A percentile compares a stretch with the other conserved stretches of the same genome.
These are phyloP conservation scores for Zygosaccharomyces pseudorouxii DNA, from an alignment of 805 yeast species.

Conservation along the genomic window DNA sequence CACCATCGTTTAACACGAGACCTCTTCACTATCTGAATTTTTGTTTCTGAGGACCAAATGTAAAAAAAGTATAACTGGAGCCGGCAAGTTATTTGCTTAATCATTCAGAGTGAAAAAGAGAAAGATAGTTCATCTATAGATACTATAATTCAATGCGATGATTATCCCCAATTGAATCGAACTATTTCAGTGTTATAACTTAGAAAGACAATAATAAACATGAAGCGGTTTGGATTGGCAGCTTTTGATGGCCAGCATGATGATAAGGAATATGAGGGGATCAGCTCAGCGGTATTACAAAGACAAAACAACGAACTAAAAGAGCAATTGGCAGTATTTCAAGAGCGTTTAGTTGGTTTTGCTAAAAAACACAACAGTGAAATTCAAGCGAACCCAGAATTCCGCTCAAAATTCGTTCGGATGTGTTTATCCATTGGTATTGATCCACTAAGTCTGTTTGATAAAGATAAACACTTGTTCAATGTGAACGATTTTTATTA, in stretches of 20 bases:
- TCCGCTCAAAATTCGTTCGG: constrained; percentile 65
- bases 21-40: neutral
- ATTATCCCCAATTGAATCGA: neutral
- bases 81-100: too few relatives aligned
- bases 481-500: constrained; percentile 50
- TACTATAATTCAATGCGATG: neutral
- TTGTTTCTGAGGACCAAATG: neutral
- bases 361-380: constrained; percentile 68
- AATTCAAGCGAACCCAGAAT: constrained; percentile 56
- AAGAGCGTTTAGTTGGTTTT: constrained; percentile 68
- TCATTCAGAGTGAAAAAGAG: too few relatives aligned
- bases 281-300: constrained; percentile 32
- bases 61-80: neutral
- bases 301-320: constrained; percentile 57
- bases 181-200: too few relatives aligned
- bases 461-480: constrained; percentile 31
- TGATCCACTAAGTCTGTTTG: constrained; percentile 58
- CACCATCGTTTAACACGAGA: neutral
- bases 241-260: constrained; percentile 37
- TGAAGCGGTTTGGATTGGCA: constrained; percentile 45
- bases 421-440: constrained; percentile 79
- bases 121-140: too few relatives aligned
- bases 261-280: constrained; percentile 12
- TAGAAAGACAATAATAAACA: too few relatives aligned
- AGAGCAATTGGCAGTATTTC: constrained; percentile 73